Evolutionary conservation across 1,139 yeast species (phyloP).

Genomic region (Meyerozyma elateridarum): DNA sequence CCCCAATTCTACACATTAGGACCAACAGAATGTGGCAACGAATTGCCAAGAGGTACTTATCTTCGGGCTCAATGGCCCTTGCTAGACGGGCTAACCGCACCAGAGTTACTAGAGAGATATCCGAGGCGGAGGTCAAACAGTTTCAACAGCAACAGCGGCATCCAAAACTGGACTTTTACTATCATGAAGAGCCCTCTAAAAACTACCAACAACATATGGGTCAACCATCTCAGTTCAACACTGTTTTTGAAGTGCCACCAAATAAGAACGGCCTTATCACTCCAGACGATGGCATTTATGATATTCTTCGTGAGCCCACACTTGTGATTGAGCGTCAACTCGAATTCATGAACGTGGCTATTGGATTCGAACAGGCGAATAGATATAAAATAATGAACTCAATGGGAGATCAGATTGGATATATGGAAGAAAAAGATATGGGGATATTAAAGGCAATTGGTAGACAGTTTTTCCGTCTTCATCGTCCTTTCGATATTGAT

Average conservation of each 20-base stretch:
- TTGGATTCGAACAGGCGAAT: conserved; percentile 92
- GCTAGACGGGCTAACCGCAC: conserved; percentile 17
- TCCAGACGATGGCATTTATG: conserved; percentile 51
- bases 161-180: conserved; percentile 22
- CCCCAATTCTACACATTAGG: conserved; percentile 1
- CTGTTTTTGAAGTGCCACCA: conserved; percentile 32
- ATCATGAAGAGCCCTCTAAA: conserved; percentile 26
- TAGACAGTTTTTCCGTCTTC: conserved; percentile 77
- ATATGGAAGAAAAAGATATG: conserved; percentile 73
- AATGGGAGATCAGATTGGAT: conserved; percentile 71
- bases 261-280: conserved; percentile 47
- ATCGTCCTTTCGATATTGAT: conserved; percentile 82
- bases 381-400: conserved; percentile 70
- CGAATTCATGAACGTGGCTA: conserved; percentile 78
- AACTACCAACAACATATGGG: conserved; percentile 14
- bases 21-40: no score
- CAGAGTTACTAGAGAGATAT: conserved; percentile 32
- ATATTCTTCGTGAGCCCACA: conserved; percentile 69
- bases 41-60: no score
- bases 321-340: conserved; percentile 81
- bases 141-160: conserved; percentile 15
- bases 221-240: conserved; percentile 24
- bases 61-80: conserved; percentile 5
- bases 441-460: conserved; percentile 66
- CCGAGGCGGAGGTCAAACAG: conserved; percentile 32